Evolutionary conservation across 1,139 yeast species (phyloP).

Genomic region (Protomyces arabidopsidicola): DNA sequence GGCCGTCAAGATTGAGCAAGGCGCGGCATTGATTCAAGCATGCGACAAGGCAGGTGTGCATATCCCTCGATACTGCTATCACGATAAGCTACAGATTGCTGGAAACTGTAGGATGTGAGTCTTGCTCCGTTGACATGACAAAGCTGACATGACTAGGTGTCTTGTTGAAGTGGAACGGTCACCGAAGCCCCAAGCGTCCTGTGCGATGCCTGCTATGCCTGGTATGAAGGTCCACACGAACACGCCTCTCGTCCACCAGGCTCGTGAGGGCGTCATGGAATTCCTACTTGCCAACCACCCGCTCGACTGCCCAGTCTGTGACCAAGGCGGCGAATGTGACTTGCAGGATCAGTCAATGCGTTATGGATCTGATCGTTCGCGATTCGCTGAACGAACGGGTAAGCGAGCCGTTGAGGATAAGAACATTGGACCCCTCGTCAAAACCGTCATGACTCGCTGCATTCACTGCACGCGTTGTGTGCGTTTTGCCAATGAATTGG

Average conservation of each 20-base stretch:
- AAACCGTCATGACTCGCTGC: conserved; percentile 90
- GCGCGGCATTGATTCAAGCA: conserved; percentile 84
- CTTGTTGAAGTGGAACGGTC: conserved; percentile 85
- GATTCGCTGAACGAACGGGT: conserved; percentile 75
- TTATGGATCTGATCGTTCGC: conserved; percentile 81
- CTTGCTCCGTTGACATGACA: neutral
- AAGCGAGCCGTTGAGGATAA: conserved; percentile 89
- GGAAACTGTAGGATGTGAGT: conserved; percentile 80
- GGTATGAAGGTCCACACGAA: conserved; percentile 87
- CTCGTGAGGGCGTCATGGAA: conserved; percentile 88
- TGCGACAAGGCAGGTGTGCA: conserved; percentile 87
- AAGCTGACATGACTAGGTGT: conserved; percentile 42
- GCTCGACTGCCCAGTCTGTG: conserved; percentile 87
- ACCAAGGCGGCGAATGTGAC: conserved; percentile 94
- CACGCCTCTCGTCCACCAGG: conserved; percentile 73
- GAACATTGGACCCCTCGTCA: conserved; percentile 83
- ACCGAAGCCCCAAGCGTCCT: conserved; percentile 84
- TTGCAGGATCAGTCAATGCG: conserved; percentile 82
- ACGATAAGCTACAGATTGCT: conserved; percentile 86
- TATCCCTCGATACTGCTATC: conserved; percentile 86
- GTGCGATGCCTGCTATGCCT: conserved; percentile 85
- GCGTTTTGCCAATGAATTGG: conserved; percentile 83
- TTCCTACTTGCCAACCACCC: conserved; percentile 87
- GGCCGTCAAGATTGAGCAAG: conserved; percentile 74
- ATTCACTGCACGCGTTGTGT: conserved; percentile 92